Conservation (phyloP, 176 grass and related monocot species). For the Musa acuminata region DNA sequence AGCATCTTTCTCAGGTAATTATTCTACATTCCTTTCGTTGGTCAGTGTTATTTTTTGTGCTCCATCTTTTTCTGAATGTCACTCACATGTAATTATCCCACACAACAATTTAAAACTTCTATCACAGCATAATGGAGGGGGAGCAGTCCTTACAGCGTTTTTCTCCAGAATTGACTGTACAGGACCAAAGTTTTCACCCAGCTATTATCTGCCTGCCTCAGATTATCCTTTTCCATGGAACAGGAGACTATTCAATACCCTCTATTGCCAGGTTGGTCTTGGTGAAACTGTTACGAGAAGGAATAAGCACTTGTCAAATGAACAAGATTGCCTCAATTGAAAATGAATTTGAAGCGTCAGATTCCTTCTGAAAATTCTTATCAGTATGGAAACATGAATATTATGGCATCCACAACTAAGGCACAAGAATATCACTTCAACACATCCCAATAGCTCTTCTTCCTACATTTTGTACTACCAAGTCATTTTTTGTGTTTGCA, state of each 20-base stretch:
- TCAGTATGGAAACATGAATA: constrained; percentile 2
- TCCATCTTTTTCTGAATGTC: neutral
- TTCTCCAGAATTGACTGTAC: constrained; percentile 77
- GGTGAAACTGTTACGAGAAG: neutral
- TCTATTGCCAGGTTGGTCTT: constrained; percentile 69
- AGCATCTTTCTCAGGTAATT: constrained; percentile 85
- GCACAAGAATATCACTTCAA: neutral
- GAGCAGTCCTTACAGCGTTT: constrained; percentile 55
- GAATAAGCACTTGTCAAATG: neutral
- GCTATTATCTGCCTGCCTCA: constrained; percentile 58
- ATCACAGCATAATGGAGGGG: constrained; percentile 98
- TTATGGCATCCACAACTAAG: neutral
- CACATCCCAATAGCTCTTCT: neutral
- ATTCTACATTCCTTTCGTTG: neutral
- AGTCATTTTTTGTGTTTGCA: neutral
- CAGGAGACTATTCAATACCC: constrained; percentile 91
- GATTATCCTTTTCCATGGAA: constrained; percentile 91
- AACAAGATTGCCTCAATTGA: neutral
- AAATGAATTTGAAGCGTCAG: neutral
- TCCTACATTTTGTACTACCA: neutral
- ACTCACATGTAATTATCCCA: neutral
- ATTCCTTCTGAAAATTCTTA: neutral
- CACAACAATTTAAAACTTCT: constrained; percentile 10
- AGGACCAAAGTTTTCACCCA: constrained; percentile 41
- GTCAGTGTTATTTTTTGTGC: neutral